A percentile compares a stretch with the other conserved stretches of the same genome.
phyloP scores from a whole-genome alignment of 192 early-diverging fungal species.

The Coemansia sp. region DNA sequence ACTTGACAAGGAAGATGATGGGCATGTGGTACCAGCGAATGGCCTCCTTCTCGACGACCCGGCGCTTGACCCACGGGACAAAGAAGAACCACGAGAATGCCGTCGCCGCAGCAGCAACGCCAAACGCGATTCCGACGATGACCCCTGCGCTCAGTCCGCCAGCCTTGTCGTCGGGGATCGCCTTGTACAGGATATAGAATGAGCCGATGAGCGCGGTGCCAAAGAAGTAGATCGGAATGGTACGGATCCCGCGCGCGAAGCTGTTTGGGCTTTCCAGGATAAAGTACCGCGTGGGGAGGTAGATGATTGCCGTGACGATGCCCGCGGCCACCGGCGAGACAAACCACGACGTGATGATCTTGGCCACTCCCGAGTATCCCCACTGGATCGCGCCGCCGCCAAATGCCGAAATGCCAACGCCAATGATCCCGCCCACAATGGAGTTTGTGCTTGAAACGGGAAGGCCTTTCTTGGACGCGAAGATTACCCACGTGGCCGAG shows the following conservation, averaged over 20 bases:
- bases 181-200: constrained; percentile 71
- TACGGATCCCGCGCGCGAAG: constrained; percentile 58
- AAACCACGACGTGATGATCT: constrained; percentile 74
- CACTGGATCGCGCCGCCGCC: constrained; percentile 59
- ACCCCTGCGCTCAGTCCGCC: constrained; percentile 40
- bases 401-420: constrained; percentile 69
- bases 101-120: constrained; percentile 53
- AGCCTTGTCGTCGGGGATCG: constrained; percentile 50
- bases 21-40: constrained; percentile 70
- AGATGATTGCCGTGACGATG: constrained; percentile 58
- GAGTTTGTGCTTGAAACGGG: constrained; percentile 79
- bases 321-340: constrained; percentile 64
- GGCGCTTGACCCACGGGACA: constrained; percentile 59
- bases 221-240: constrained; percentile 67
- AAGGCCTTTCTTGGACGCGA: constrained; percentile 58
- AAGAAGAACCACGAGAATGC: constrained; percentile 59
- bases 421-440: constrained; percentile 73
- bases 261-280: constrained; percentile 59
- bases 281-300: constrained; percentile 57
- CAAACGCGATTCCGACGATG: constrained; percentile 58
- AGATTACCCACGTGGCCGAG: constrained; percentile 69
- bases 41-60: constrained; percentile 57
- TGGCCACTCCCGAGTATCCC: constrained; percentile 48
- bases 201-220: constrained; percentile 57
- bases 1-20: constrained; percentile 53